phyloP scores from a whole-genome alignment of 2,329 filamentous ascomycete species.

The Cadophora sp. region DNA sequence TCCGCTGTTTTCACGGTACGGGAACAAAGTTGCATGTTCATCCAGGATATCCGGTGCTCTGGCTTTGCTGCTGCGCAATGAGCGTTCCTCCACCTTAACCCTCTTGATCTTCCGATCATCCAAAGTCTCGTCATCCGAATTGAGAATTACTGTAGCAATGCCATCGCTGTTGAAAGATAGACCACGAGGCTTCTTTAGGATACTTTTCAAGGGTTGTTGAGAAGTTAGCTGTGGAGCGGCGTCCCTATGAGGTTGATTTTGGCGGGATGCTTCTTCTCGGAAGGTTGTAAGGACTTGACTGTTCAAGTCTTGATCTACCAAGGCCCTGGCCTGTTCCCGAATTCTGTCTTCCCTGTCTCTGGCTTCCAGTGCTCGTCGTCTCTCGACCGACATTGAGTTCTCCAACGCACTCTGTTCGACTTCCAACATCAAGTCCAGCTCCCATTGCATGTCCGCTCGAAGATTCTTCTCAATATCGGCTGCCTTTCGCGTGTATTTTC shows the following conservation, averaged over 20 bases:
- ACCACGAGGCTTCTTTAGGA: conserved; percentile 4
- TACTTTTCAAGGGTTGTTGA: background rate
- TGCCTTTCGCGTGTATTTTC: conserved; percentile 7
- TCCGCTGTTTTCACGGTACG: conserved; percentile 2
- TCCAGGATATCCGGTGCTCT: background rate
- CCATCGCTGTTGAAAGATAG: conserved; percentile 6
- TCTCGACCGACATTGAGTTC: background rate
- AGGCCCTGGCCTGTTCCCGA: background rate
- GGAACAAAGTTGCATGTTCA: conserved; percentile 1
- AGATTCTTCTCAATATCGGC: conserved; percentile 12
- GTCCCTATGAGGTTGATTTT: background rate
- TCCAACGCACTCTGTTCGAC: conserved; percentile 6
- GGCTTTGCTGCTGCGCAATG: background rate
- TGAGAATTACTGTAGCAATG: background rate
- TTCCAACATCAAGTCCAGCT: conserved; percentile 4
- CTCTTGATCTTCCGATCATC: conserved; percentile 9
- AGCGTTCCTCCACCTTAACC: conserved; percentile 9
- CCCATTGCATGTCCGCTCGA: background rate
- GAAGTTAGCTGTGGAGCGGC: background rate
- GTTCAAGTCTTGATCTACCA: conserved; percentile 8
- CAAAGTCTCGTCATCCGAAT: conserved; percentile 7
- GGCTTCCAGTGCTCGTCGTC: background rate
- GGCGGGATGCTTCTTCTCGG: conserved; percentile 4
- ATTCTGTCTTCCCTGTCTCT: conserved; percentile 9
- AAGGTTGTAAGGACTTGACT: conserved; percentile 11